Conservation (phyloP, 176 grass and related monocot species). For the Elaeis guineensis region DNA sequence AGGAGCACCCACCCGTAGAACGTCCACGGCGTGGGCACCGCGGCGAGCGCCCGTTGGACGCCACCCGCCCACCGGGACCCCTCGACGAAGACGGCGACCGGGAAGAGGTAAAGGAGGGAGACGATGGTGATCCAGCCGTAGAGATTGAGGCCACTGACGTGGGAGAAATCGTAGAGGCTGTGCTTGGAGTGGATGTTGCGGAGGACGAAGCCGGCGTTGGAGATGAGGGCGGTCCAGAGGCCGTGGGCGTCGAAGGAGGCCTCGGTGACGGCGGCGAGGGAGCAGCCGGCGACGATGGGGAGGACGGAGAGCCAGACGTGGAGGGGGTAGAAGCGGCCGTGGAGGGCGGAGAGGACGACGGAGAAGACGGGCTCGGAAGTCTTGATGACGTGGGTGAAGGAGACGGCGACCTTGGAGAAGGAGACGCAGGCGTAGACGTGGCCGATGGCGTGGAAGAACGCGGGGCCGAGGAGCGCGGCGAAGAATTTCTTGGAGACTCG, state of each 20-base stretch:
- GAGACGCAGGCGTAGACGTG: constrained; percentile 41
- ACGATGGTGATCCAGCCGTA: constrained; percentile 37
- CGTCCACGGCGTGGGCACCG: constrained; percentile 5
- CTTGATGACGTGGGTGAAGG: constrained; percentile 41
- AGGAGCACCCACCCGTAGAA: constrained; percentile 32
- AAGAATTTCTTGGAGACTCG: constrained; percentile 22
- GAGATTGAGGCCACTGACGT: constrained; percentile 33
- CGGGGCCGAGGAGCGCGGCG: constrained; percentile 29
- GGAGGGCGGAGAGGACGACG: constrained; percentile 29
- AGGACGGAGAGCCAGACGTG: constrained; percentile 35
- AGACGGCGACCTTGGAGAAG: constrained; percentile 37
- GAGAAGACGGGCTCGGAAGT: constrained; percentile 37
- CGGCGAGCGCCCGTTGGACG: constrained; percentile 5
- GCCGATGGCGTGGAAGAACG: constrained; percentile 34
- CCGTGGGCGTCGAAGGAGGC: constrained; percentile 26
- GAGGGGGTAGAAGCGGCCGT: constrained; percentile 30
- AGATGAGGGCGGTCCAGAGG: constrained; percentile 34
- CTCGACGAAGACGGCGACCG: constrained; percentile 30
- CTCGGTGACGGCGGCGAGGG: constrained; percentile 29
- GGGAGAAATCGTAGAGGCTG: constrained; percentile 27
- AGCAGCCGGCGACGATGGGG: constrained; percentile 34
- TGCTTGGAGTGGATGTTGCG: constrained; percentile 40
- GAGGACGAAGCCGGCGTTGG: constrained; percentile 31
- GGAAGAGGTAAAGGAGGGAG: constrained; percentile 36
- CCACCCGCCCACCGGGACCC: constrained; percentile 28